phyloP scores from a whole-genome alignment of 108 stramenopile genomes.

The Cyclostephanos tholiformis region DNA sequence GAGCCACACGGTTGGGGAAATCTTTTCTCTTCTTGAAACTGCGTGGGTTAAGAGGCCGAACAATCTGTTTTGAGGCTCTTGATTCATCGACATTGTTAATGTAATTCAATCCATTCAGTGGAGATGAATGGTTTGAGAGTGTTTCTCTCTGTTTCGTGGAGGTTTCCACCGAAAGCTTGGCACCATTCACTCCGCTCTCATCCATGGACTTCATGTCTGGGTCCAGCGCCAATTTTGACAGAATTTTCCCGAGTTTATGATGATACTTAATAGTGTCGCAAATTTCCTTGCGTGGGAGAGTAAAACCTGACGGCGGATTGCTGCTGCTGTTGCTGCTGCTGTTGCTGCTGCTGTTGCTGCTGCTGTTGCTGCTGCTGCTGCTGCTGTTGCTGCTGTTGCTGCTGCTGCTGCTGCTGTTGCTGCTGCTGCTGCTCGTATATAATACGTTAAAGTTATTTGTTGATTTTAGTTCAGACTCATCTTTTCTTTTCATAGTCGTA shows the following conservation, averaged over 20 bases:
- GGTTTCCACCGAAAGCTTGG: neutral
- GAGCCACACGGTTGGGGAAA: neutral
- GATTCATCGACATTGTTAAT: neutral
- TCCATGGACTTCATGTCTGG: slow-evolving; percentile 19
- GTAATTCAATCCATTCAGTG: slow-evolving; percentile 3
- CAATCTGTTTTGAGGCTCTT: neutral
- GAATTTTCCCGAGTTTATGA: slow-evolving; percentile 12
- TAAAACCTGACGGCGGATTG: slow-evolving; percentile 26
- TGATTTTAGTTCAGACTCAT: neutral
- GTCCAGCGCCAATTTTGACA: slow-evolving; percentile 31
- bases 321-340: slow-evolving; percentile 2
- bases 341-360: slow-evolving; percentile 5
- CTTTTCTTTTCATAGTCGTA: neutral
- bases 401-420: neutral
- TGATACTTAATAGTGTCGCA: slow-evolving; percentile 23
- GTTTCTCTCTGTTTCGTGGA: neutral
- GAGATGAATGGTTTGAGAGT: slow-evolving; percentile 1
- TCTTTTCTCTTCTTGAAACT: neutral
- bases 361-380: neutral
- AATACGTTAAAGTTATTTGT: neutral
- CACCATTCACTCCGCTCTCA: neutral
- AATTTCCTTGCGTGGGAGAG: slow-evolving; percentile 23
- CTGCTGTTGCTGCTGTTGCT: neutral
- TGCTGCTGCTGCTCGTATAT: neutral
- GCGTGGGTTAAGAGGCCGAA: neutral